These are phyloP conservation scores for Physcomitrellopsis africana DNA, from an alignment of 225 moss, liverwort and hornwort species.

Conservation along the genomic window DNA sequence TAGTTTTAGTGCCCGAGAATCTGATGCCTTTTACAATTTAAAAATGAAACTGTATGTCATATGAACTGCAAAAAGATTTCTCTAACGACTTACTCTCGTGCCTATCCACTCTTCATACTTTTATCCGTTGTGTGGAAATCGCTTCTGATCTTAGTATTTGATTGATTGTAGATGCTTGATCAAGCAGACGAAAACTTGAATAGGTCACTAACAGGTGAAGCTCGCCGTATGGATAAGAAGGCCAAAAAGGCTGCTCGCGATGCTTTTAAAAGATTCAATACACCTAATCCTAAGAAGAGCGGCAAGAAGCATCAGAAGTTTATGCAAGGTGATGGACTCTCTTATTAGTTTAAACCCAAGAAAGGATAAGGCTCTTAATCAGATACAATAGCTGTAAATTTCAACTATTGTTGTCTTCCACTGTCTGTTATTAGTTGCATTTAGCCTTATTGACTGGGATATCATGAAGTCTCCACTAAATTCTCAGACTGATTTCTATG, in stretches of 20 bases:
- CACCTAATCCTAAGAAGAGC: slow-evolving; percentile 34
- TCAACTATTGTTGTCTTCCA: neutral
- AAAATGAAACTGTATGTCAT: neutral
- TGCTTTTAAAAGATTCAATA: slow-evolving; percentile 58
- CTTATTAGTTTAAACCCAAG: slow-evolving; percentile 37
- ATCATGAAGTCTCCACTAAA: neutral
- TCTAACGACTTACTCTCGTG: neutral
- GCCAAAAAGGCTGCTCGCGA: slow-evolving; percentile 61
- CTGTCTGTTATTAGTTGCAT: neutral
- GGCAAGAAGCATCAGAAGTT: slow-evolving; percentile 40
- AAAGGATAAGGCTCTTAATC: slow-evolving; percentile 18
- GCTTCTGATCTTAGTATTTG: slow-evolving; percentile 21
- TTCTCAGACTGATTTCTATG: neutral
- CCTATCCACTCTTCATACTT: neutral
- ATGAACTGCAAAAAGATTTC: neutral
- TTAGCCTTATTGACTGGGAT: neutral
- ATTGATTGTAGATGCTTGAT: slow-evolving; percentile 66
- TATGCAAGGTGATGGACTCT: slow-evolving; percentile 29
- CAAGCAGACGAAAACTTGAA: slow-evolving; percentile 38
- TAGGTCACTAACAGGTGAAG: slow-evolving; percentile 57
- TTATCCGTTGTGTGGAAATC: too few relatives aligned
- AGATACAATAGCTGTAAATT: slow-evolving; percentile 28
- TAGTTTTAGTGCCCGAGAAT: slow-evolving; percentile 1
- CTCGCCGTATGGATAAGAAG: slow-evolving; percentile 64
- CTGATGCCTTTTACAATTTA: slow-evolving; percentile 6